A percentile compares a stretch with the other conserved stretches of the same genome.
Evolutionary conservation across 805 yeast genomes (phyloP).

Genomic region (Ogataea siamensis): DNA sequence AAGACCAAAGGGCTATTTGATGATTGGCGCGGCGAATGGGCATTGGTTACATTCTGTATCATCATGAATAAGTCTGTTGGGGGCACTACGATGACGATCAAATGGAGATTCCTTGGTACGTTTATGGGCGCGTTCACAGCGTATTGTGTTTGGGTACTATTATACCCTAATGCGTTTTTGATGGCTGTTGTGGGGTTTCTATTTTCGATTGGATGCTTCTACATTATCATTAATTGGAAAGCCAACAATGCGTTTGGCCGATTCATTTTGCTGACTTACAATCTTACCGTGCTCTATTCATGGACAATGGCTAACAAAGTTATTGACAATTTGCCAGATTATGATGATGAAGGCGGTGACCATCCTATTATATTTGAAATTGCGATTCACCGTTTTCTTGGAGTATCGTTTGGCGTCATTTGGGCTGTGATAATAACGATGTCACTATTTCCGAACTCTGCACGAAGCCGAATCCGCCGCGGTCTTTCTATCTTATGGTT

Average conservation of each 20-base stretch:
- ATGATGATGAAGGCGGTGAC: conserved; percentile 66
- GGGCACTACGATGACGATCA: conserved; percentile 76
- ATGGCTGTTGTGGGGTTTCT: conserved; percentile 50
- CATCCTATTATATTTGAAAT: conserved; percentile 67
- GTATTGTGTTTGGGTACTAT: conserved; percentile 53
- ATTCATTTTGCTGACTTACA: conserved; percentile 71
- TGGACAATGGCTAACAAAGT: conserved; percentile 63
- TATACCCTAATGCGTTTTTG: conserved; percentile 52
- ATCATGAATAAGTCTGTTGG: conserved; percentile 85
- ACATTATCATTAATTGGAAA: conserved; percentile 69
- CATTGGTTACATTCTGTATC: conserved; percentile 73
- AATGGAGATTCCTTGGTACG: conserved; percentile 74
- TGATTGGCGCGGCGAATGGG: conserved; percentile 82
- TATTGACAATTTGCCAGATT: conserved; percentile 42
- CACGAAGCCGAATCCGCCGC: conserved; percentile 62
- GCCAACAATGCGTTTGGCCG: conserved; percentile 62
- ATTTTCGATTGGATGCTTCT: conserved; percentile 45
- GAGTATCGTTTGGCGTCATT: conserved; percentile 68
- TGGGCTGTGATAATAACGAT: conserved; percentile 76
- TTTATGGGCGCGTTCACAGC: conserved; percentile 68
- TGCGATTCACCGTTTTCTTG: conserved; percentile 73
- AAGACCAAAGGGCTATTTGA: conserved; percentile 51
- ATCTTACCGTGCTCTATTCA: conserved; percentile 73
- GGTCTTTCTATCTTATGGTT: conserved; percentile 74
- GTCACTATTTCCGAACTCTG: conserved; percentile 69